Conservation (phyloP, 2,329 filamentous ascomycete genomes). For the Hypoxylon sp. region DNA sequence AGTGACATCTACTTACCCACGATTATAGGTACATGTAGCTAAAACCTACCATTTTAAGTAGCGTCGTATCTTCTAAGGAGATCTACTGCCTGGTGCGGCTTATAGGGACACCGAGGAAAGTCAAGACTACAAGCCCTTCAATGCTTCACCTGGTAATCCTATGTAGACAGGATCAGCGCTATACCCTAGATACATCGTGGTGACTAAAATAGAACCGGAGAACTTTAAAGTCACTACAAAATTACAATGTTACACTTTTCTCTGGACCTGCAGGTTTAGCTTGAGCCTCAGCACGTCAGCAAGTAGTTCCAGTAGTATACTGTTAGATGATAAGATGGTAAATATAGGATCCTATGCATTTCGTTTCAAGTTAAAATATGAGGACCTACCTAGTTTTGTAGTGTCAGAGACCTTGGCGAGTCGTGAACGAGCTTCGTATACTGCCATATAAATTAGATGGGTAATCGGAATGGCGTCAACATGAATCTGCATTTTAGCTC, state of each 20-base stretch:
- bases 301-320: not conserved
- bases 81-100: slow-evolving; percentile 9
- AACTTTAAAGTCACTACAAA: not conserved
- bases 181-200: not conserved
- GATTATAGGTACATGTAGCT: not conserved
- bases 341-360: not conserved
- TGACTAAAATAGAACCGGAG: slow-evolving; percentile 8
- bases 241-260: not conserved
- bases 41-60: not conserved
- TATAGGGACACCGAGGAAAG: not conserved
- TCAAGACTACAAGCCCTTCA: slow-evolving; percentile 2
- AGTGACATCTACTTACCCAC: not conserved
- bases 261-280: no score
- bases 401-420: not conserved
- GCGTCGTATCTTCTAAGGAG: not conserved
- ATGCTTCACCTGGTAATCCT: slow-evolving; percentile 6
- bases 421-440: not conserved
- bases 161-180: not conserved
- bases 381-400: not conserved
- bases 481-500: not conserved
- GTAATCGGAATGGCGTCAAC: not conserved
- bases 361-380: not conserved
- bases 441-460: not conserved
- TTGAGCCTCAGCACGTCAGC: not conserved
- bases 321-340: not conserved